Evolutionary conservation across 2,329 filamentous ascomycete genomes (phyloP).

Genomic region (Fusarium subglutinans): DNA sequence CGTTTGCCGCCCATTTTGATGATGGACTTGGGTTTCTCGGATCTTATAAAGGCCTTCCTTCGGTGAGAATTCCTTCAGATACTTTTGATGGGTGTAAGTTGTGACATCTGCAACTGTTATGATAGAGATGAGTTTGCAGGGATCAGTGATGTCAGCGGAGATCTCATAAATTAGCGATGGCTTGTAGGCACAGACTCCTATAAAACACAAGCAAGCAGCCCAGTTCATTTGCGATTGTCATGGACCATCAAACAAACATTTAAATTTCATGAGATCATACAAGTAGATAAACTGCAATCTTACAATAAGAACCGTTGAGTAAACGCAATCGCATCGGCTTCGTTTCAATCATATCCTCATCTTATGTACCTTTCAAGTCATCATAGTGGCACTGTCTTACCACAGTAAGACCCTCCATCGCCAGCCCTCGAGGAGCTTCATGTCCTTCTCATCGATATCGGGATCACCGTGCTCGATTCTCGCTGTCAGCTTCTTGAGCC

Average conservation of each 20-base stretch:
- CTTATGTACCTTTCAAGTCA: conserved; percentile 28
- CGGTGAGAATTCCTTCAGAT: neutral
- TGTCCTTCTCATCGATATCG: conserved; percentile 58
- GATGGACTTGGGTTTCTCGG: neutral
- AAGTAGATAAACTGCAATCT: conserved; percentile 9
- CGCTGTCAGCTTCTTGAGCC: conserved; percentile 57
- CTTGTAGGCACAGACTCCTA: neutral
- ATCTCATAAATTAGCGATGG: conserved; percentile 1
- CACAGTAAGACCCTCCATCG: conserved; percentile 65
- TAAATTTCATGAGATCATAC: neutral
- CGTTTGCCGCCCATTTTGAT: conserved; percentile 35
- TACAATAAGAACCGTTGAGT: neutral
- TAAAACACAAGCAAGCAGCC: neutral
- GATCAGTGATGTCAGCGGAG: neutral
- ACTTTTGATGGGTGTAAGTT: neutral
- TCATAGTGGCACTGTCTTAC: conserved; percentile 37
- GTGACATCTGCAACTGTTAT: neutral
- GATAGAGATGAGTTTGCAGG: neutral
- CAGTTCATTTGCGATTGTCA: neutral
- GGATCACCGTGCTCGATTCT: conserved; percentile 60
- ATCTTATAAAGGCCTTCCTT: neutral
- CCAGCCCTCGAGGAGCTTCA: conserved; percentile 63
- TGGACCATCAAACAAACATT: neutral
- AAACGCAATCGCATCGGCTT: conserved; percentile 38
- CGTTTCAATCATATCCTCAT: conserved; percentile 47